Conservation (phyloP, 257 asterid genomes). For the Craterostigma plantagineum region DNA sequence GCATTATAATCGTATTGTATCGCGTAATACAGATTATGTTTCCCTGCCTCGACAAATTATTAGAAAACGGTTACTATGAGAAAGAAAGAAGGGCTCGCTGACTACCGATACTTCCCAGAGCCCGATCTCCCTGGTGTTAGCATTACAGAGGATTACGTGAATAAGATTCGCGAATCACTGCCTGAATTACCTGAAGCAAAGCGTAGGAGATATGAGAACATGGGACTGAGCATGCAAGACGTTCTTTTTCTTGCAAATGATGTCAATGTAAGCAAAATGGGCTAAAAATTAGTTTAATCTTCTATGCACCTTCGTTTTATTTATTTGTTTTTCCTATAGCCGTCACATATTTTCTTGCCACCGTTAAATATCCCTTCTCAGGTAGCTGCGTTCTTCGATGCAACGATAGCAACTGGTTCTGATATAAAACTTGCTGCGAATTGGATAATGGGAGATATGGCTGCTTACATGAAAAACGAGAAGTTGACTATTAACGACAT, state of each 20-base stretch:
- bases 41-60: no score
- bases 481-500: slow-evolving; percentile 52
- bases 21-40: no score
- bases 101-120: slow-evolving; percentile 94
- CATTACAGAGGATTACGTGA: slow-evolving; percentile 48
- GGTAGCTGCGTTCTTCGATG: slow-evolving; percentile 83
- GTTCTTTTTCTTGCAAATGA: slow-evolving; percentile 85
- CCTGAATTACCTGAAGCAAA: slow-evolving; percentile 94
- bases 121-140: slow-evolving; percentile 96
- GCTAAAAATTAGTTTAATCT: no score
- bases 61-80: slow-evolving; percentile 96
- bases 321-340: neutral
- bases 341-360: neutral
- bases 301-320: no score
- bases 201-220: slow-evolving; percentile 63
- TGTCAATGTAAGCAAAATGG: slow-evolving; percentile 36
- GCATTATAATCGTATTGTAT: no score
- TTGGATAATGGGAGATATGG: slow-evolving; percentile 97
- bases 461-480: slow-evolving; percentile 82
- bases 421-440: slow-evolving; percentile 76
- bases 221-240: slow-evolving; percentile 95
- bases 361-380: slow-evolving; percentile 13
- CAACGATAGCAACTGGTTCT: slow-evolving; percentile 51
- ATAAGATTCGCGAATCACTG: slow-evolving; percentile 36
- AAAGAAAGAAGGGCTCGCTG: slow-evolving; percentile 96